Evolutionary conservation across 805 yeast genomes (phyloP).

Genomic region (Metschnikowia drakensbergensis): DNA sequence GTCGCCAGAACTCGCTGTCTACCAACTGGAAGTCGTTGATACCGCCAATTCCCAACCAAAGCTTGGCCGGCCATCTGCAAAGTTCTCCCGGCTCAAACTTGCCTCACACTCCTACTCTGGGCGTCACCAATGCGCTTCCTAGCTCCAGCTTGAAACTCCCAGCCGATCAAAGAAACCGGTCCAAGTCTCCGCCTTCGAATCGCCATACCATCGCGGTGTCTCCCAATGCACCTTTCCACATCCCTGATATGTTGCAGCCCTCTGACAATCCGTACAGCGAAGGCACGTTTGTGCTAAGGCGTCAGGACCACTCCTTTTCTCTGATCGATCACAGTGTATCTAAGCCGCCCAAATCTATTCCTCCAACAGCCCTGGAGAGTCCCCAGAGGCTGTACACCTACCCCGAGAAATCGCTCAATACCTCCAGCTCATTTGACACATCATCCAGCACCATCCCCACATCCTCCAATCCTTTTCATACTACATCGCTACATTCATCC

Average conservation of each 20-base stretch:
- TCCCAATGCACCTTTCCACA: constrained; percentile 7
- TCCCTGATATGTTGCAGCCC: constrained; percentile 18
- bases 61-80: background rate
- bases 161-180: background rate
- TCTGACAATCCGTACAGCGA: constrained; percentile 9
- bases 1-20: constrained; percentile 7
- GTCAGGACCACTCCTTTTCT: background rate
- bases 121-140: background rate
- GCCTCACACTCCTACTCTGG: constrained; percentile 1
- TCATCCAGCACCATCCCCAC: background rate
- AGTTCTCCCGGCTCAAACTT: background rate
- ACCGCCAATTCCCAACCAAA: constrained; percentile 28
- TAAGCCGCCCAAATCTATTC: background rate
- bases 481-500: background rate
- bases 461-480: background rate
- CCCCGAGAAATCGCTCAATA: background rate
- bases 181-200: constrained; percentile 6
- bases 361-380: background rate
- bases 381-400: constrained; percentile 2
- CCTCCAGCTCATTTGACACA: background rate
- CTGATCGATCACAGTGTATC: background rate
- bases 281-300: constrained; percentile 8
- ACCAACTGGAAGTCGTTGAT: constrained; percentile 31
- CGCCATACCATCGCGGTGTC: constrained; percentile 19
- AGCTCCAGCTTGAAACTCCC: constrained; percentile 1